Conservation (phyloP, 2,329 filamentous ascomycete species). For the Trichoderma breve region DNA sequence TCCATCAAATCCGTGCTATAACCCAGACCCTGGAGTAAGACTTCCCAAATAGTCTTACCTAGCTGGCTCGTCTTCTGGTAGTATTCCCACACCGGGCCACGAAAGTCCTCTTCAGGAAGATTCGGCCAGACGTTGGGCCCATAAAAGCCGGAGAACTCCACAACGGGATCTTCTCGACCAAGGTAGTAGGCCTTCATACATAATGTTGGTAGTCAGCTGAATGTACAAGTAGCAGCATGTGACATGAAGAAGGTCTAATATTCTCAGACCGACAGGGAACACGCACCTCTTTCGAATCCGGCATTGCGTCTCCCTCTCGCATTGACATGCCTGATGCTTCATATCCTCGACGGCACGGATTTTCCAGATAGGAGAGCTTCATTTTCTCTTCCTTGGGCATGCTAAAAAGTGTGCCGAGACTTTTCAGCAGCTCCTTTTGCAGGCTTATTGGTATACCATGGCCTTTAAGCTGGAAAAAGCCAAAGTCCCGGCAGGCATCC, state of each 20-base stretch:
- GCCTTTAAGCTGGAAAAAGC: constrained; percentile 35
- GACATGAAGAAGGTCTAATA: neutral
- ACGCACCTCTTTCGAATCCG: constrained; percentile 28
- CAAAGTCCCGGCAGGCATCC: constrained; percentile 29
- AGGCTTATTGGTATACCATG: constrained; percentile 30
- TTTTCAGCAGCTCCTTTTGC: constrained; percentile 25
- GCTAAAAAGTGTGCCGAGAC: constrained; percentile 25
- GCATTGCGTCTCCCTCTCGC: constrained; percentile 29
- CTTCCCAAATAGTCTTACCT: constrained; percentile 26
- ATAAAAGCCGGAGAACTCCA: constrained; percentile 27
- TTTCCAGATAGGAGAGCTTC: constrained; percentile 27
- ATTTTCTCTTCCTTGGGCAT: constrained; percentile 29
- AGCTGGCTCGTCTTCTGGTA: constrained; percentile 22
- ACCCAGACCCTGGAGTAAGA: constrained; percentile 26
- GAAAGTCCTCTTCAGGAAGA: constrained; percentile 32
- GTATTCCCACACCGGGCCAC: constrained; percentile 26
- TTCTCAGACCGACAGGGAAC: neutral
- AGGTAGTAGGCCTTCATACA: constrained; percentile 24
- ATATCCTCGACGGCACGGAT: constrained; percentile 29
- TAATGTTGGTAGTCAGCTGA: too few relatives aligned
- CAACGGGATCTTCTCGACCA: constrained; percentile 26
- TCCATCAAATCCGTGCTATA: constrained; percentile 21
- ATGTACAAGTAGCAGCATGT: too few relatives aligned
- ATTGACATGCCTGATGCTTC: constrained; percentile 29
- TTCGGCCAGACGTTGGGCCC: constrained; percentile 35